Conservation (phyloP, 768 basidiomycete genomes). For the Rossbeevera mucosa region DNA sequence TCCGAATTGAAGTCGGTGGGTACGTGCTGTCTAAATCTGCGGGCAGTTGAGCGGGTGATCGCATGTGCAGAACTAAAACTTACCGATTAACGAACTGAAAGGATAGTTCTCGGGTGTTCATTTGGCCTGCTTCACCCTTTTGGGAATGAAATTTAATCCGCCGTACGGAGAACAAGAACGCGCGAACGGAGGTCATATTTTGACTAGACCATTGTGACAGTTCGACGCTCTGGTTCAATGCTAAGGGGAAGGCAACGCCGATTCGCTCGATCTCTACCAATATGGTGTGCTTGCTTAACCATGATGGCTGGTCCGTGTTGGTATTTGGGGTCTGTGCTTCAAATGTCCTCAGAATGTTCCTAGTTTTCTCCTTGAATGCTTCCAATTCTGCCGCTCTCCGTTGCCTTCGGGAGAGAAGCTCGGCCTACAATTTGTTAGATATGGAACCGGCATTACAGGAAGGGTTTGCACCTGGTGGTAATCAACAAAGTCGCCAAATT, state of each 20-base stretch:
- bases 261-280: conserved; percentile 58
- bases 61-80: conserved; percentile 16
- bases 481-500: conserved; percentile 86
- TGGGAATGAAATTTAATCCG: conserved; percentile 68
- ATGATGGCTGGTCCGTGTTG: conserved; percentile 33
- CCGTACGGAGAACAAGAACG: conserved; percentile 82
- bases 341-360: conserved; percentile 66
- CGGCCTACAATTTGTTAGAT: conserved; percentile 46
- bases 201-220: conserved; percentile 37
- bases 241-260: conserved; percentile 88
- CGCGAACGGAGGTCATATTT: conserved; percentile 52
- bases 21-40: conserved; percentile 74
- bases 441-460: background rate
- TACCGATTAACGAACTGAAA: conserved; percentile 84
- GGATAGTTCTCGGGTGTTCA: conserved; percentile 64
- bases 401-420: conserved; percentile 68
- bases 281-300: conserved; percentile 55
- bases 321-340: conserved; percentile 49
- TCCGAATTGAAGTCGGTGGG: conserved; percentile 67
- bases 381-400: conserved; percentile 73
- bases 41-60: conserved; percentile 3
- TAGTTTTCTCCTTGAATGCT: conserved; percentile 80
- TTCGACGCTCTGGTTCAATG: conserved; percentile 54
- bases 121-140: conserved; percentile 74
- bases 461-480: conserved; percentile 59